phyloP scores from a whole-genome alignment of 78 protist genomes.

The Dictyostelium intermedium region DNA sequence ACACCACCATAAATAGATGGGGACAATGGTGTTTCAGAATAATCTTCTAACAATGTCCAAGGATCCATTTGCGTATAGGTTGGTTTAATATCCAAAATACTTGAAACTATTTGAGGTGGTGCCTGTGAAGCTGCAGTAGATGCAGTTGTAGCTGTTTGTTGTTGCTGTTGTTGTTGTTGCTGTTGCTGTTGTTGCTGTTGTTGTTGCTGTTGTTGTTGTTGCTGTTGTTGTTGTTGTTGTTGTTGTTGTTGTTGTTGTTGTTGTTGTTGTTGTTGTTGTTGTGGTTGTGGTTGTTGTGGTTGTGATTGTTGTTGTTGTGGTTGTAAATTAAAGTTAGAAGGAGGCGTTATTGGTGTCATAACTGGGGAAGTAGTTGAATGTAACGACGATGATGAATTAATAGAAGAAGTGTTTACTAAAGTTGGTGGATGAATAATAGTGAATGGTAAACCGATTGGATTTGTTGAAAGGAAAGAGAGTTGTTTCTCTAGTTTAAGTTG shows the following conservation, averaged over 20 bases:
- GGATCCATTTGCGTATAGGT: constrained; percentile 57
- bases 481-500: constrained; percentile 34
- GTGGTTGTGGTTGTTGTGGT: background rate
- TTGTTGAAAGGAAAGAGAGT: constrained; percentile 34
- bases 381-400: background rate
- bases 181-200: background rate
- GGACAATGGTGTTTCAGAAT: constrained; percentile 56
- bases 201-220: background rate
- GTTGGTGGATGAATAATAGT: constrained; percentile 38
- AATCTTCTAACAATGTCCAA: constrained; percentile 63
- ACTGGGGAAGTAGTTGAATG: background rate
- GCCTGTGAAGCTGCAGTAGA: background rate
- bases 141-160: background rate
- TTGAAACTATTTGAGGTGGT: background rate
- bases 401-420: background rate
- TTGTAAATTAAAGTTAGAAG: background rate
- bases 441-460: background rate
- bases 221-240: background rate
- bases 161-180: background rate
- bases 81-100: constrained; percentile 47
- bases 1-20: constrained; percentile 64
- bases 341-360: background rate
- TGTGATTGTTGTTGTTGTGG: background rate
- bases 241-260: background rate
- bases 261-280: background rate